Evolutionary conservation across 495 filamentous ascomycete genomes (phyloP).

Genomic region (Aspergillus olivimuriae): DNA sequence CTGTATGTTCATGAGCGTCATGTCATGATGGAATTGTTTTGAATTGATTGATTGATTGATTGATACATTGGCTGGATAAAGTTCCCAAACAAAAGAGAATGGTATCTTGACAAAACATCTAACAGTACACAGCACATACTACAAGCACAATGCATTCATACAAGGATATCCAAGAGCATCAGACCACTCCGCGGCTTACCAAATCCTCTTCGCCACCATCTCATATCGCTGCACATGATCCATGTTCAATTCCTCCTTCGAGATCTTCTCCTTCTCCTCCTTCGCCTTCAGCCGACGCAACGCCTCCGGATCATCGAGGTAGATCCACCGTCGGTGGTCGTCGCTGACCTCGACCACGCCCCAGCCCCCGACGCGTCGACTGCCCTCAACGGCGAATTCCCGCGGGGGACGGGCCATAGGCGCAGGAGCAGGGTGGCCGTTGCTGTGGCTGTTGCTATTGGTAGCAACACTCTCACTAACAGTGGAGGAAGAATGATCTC

Average conservation of each 20-base stretch:
- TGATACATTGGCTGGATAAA: neutral
- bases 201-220: conserved; percentile 93
- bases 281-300: conserved; percentile 60
- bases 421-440: too few relatives aligned
- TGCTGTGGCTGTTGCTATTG: neutral
- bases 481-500: conserved; percentile 25
- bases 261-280: conserved; percentile 56
- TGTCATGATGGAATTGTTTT: neutral
- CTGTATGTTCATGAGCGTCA: too few relatives aligned
- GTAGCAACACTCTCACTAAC: neutral
- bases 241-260: conserved; percentile 48
- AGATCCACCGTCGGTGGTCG: conserved; percentile 79
- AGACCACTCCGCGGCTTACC: too few relatives aligned
- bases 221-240: conserved; percentile 75
- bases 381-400: conserved; percentile 59
- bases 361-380: conserved; percentile 70
- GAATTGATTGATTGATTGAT: neutral
- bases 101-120: neutral
- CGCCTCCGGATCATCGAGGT: conserved; percentile 74
- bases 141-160: neutral
- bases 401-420: conserved; percentile 16
- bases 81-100: neutral
- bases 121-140: neutral
- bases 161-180: too few relatives aligned
- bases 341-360: conserved; percentile 84